A percentile compares a stretch with the other conserved stretches of the same genome.
These are phyloP conservation scores for Auricularia sp. DNA, from an alignment of 768 basidiomycete species.

Conservation along the genomic window DNA sequence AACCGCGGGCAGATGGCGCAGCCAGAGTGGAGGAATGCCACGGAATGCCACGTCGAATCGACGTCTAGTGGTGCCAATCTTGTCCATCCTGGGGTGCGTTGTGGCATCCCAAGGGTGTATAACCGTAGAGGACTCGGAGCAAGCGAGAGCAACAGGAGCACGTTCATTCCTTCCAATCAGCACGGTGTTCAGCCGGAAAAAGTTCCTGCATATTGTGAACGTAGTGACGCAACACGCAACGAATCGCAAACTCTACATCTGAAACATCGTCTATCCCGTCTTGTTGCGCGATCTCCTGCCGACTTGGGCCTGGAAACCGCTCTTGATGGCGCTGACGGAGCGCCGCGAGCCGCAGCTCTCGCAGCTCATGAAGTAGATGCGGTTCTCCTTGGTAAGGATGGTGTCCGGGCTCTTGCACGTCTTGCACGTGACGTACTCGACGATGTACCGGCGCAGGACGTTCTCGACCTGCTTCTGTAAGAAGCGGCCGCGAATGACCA, in stretches of 20 bases:
- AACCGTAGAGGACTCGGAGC: too few relatives aligned
- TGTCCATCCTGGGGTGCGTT: too few relatives aligned
- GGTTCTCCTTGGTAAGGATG: conserved; percentile 91
- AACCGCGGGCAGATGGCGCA: too few relatives aligned
- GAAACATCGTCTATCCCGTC: background rate
- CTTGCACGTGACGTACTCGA: conserved; percentile 98
- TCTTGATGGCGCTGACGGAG: conserved; percentile 95
- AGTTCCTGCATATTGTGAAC: too few relatives aligned
- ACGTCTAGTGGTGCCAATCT: too few relatives aligned
- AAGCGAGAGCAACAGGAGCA: too few relatives aligned
- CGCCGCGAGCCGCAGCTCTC: conserved; percentile 84
- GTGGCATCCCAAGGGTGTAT: too few relatives aligned
- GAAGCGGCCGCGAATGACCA: conserved; percentile 97
- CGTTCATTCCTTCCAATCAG: too few relatives aligned
- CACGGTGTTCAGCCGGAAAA: too few relatives aligned
- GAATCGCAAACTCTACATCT: background rate
- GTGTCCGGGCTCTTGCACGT: conserved; percentile 99
- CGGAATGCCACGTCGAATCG: too few relatives aligned
- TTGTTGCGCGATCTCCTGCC: conserved; percentile 27
- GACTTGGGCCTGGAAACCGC: conserved; percentile 94
- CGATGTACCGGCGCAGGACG: conserved; percentile 64
- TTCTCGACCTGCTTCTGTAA: conserved; percentile 98
- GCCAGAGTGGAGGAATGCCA: too few relatives aligned
- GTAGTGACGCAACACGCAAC: too few relatives aligned
- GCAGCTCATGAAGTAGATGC: conserved; percentile 96